Percentiles rank a stretch among this genome's conserved stretches.
Evolutionary conservation across 352 stramenopile species (phyloP).

Genomic region (Phytopythium boreale): DNA sequence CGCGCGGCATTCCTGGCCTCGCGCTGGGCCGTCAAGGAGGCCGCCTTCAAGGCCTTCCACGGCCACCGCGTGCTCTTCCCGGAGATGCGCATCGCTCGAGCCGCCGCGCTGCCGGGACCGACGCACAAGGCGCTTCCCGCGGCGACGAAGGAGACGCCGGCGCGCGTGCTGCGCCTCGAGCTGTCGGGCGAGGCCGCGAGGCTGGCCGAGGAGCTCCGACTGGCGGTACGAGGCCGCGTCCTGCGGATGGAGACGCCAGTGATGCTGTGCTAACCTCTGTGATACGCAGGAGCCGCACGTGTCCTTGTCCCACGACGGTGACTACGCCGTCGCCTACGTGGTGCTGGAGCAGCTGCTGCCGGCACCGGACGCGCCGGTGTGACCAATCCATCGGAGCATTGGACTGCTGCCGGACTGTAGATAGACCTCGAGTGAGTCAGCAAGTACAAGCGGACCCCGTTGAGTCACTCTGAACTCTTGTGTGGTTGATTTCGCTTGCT

Average conservation of each 20-base stretch:
- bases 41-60: constrained; percentile 82
- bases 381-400: not conserved
- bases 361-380: too few species aligned
- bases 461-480: not conserved
- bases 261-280: not conserved
- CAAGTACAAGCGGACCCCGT: not conserved
- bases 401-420: not conserved
- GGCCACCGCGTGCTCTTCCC: constrained; percentile 75
- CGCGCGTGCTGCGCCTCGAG: constrained; percentile 41
- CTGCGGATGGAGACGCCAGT: not conserved
- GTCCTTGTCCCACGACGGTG: constrained; percentile 78
- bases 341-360: constrained; percentile 49
- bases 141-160: constrained; percentile 24
- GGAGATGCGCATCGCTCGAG: constrained; percentile 44
- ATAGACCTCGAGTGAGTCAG: not conserved
- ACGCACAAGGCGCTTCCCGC: constrained; percentile 15
- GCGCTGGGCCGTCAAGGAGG: constrained; percentile 83
- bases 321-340: constrained; percentile 81
- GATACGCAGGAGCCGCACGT: constrained; percentile 49
- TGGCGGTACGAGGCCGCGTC: constrained; percentile 33
- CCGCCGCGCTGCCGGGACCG: not conserved
- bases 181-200: constrained; percentile 57
- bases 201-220: constrained; percentile 45
- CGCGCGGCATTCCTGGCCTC: constrained; percentile 65
- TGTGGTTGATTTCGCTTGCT: not conserved